These are phyloP conservation scores for Pseudocercospora crystallina DNA, from an alignment of 2,329 filamentous ascomycete species.

Conservation along the genomic window DNA sequence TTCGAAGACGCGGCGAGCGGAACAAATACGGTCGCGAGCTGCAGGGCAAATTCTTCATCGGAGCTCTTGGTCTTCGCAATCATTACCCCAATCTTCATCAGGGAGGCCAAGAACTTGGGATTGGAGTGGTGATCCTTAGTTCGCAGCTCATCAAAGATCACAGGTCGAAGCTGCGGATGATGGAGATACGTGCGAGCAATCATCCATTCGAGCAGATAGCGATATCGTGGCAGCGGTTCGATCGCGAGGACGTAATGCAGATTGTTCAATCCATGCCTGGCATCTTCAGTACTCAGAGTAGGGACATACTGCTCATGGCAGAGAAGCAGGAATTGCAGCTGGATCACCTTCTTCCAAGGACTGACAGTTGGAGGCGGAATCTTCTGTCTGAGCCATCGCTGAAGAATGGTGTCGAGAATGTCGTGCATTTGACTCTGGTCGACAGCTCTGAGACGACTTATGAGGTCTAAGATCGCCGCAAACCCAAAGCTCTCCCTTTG, in stretches of 20 bases:
- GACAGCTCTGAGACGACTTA: constrained; percentile 39
- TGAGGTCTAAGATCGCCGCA: constrained; percentile 47
- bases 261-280: constrained; percentile 36
- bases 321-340: constrained; percentile 48
- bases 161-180: constrained; percentile 32
- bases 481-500: constrained; percentile 44
- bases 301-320: constrained; percentile 40
- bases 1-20: constrained; percentile 50
- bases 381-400: constrained; percentile 47
- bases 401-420: constrained; percentile 38
- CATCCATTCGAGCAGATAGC: constrained; percentile 51
- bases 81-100: constrained; percentile 49
- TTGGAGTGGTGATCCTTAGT: constrained; percentile 47
- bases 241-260: constrained; percentile 44
- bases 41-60: constrained; percentile 39
- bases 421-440: constrained; percentile 12
- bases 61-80: constrained; percentile 39
- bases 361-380: constrained; percentile 44
- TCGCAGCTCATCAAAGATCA: constrained; percentile 39
- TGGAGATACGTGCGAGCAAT: constrained; percentile 44
- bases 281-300: constrained; percentile 19
- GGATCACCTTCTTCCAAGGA: constrained; percentile 51
- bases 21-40: constrained; percentile 44
- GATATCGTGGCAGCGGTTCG: constrained; percentile 49
- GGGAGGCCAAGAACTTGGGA: constrained; percentile 48